These are phyloP conservation scores for Heritiera littoralis DNA, from an alignment of 345 rosid genomes.

Conservation along the genomic window DNA sequence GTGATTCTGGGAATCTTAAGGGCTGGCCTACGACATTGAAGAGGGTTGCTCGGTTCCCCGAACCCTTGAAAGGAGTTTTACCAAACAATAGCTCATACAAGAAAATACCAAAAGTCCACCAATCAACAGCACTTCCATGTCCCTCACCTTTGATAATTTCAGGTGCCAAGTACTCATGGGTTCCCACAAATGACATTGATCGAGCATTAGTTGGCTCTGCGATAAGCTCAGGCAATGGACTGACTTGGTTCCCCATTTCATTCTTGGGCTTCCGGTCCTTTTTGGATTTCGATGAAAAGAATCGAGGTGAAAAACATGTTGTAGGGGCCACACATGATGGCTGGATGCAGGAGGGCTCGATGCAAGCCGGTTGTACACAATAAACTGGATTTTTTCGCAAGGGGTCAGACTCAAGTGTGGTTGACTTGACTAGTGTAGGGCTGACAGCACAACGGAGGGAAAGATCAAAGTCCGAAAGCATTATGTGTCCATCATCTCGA, in stretches of 20 bases:
- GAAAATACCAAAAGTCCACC: constrained; percentile 93
- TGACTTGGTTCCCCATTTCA: constrained; percentile 60
- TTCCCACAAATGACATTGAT: constrained; percentile 89
- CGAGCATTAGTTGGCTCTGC: constrained; percentile 94
- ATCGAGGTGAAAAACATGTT: constrained; percentile 58
- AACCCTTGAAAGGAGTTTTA: constrained; percentile 85
- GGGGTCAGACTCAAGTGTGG: constrained; percentile 45
- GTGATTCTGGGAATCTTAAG: constrained; percentile 70
- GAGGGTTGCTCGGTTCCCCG: constrained; percentile 80
- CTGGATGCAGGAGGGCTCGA: constrained; percentile 51
- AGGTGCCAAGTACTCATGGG: constrained; percentile 90
- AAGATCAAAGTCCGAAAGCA: constrained; percentile 91
- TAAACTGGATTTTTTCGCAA: constrained; percentile 51
- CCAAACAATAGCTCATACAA: constrained; percentile 75
- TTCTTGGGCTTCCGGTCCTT: constrained; percentile 51
- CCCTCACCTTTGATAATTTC: constrained; percentile 87
- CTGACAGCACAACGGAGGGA: constrained; percentile 67
- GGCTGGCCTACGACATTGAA: constrained; percentile 82
- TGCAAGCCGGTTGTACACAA: constrained; percentile 67
- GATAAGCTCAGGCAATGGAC: constrained; percentile 83
- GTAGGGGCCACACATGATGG: constrained; percentile 65
- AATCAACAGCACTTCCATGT: constrained; percentile 86
- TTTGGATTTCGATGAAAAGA: constrained; percentile 58
- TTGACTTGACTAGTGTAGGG: constrained; percentile 57
- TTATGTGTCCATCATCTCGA: constrained; percentile 87